These are phyloP conservation scores for Colletotrichum sp. DNA, from an alignment of 2,329 filamentous ascomycete genomes.

Conservation along the genomic window DNA sequence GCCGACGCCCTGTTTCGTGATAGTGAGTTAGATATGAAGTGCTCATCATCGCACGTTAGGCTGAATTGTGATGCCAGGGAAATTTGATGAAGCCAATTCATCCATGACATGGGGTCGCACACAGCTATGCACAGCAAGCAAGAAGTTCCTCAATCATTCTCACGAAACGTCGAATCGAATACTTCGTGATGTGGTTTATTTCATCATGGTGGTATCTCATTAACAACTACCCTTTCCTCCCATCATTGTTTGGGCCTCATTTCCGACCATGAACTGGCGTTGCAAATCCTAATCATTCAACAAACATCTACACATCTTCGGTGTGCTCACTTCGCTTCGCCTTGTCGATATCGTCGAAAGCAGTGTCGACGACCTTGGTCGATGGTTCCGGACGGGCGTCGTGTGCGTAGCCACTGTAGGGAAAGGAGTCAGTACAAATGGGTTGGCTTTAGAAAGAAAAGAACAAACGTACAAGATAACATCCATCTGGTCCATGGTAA, in stretches of 20 bases:
- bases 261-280: fast-evolving
- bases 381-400: constrained; percentile 4
- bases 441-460: no score
- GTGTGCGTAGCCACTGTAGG: constrained; percentile 3
- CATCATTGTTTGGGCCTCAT: neutral
- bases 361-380: neutral
- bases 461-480: constrained; percentile 18
- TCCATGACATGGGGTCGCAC: no score
- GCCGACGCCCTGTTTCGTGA: neutral
- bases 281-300: neutral
- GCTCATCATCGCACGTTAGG: neutral
- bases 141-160: fast-evolving
- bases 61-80: neutral
- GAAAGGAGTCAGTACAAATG: no score
- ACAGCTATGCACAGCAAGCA: fast-evolving
- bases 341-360: constrained; percentile 1
- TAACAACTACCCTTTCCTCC: no score
- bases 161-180: fast-evolving
- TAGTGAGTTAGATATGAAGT: neutral
- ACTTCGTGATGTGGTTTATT: neutral
- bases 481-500: constrained; percentile 59
- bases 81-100: fast-evolving
- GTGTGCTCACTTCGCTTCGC: constrained; percentile 5
- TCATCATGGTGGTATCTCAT: neutral
- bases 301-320: neutral